Base-by-base conservation (phyloP, 2,329 filamentous ascomycete genomes). In the Ustulina deusta region DNA sequence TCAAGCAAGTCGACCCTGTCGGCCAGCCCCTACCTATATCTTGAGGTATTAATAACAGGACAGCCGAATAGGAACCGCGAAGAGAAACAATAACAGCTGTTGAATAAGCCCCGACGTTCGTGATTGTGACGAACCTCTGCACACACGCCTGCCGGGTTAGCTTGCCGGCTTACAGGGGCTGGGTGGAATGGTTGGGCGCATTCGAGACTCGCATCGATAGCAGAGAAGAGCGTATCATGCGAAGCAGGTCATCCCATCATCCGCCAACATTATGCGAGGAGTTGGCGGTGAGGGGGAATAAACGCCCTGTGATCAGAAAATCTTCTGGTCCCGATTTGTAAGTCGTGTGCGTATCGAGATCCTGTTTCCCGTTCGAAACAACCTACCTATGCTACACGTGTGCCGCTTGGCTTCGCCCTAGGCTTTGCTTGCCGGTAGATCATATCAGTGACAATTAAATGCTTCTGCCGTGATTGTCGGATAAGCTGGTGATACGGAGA, bases 11-110 rank as follows among this genome's bases (percentile, higher is more conserved):
- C 61, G 65, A 44, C 54, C 61, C 61, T 60, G 65, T 64, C 65
- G 65, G 48, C 63, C 51, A 32, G 29, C 61, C 65, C 64, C 59
- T 62, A 68, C 68, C 68, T 65, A 65, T 70, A 69, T 62, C 52
- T 60, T 61, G 61, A 68, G 57, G 64, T 68, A 67, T 67, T 69
- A 68, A 61, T 63, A 60, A 58, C 56, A 64, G 56, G 42, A 51
- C 61, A 44, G 61, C 64, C 67, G 34, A 58, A 67, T 56, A 58
- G 54, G 49, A 63, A 42, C 32, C 54, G 44, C 25, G 49, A 6
- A 52, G 44, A 32, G 36, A 38, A 25, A 46, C 63, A 51, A 63
- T 59, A 66, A 38, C 55, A 60, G 66, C 49, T 48, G 55, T 59
- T 59, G 59, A 49, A 66, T 69, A 68, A 68, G 66, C 61, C 62